Conservation (phyloP, 2,329 filamentous ascomycete genomes). For the Madurella mycetomatis region DNA sequence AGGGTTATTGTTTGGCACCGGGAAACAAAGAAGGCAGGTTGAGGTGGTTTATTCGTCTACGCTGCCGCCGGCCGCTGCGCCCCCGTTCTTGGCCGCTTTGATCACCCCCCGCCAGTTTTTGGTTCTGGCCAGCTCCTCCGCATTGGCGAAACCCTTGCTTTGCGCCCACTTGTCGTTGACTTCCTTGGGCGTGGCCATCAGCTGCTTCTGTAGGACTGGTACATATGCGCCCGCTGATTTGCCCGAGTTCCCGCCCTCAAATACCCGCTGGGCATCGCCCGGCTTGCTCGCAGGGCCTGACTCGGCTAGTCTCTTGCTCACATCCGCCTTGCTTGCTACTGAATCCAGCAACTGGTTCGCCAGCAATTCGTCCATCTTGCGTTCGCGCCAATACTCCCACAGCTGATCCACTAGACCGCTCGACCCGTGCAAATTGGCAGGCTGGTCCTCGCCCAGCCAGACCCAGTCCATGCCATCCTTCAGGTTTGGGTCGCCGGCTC, state of each 20-base stretch:
- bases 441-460: conserved; percentile 65
- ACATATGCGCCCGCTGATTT: conserved; percentile 51
- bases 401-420: conserved; percentile 66
- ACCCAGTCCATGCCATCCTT: conserved; percentile 69
- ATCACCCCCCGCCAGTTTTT: conserved; percentile 33
- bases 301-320: conserved; percentile 21
- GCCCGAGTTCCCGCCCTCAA: conserved; percentile 52
- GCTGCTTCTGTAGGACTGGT: conserved; percentile 48
- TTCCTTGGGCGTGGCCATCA: conserved; percentile 48
- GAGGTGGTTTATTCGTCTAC: conserved; percentile 3
- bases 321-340: conserved; percentile 38
- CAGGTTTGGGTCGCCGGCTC: conserved; percentile 31
- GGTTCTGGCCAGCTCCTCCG: conserved; percentile 44
- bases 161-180: conserved; percentile 59
- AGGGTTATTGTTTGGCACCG: neutral
- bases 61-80: conserved; percentile 1
- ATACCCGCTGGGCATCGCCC: conserved; percentile 38
- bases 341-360: conserved; percentile 68
- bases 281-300: conserved; percentile 40
- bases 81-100: conserved; percentile 25
- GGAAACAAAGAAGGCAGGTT: neutral
- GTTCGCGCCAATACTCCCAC: conserved; percentile 78
- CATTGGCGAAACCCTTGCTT: conserved; percentile 52
- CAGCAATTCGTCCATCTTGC: conserved; percentile 87
- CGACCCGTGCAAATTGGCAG: conserved; percentile 57